phyloP scores from a whole-genome alignment of 75 land plant species.

The Pinus albicaulis region DNA sequence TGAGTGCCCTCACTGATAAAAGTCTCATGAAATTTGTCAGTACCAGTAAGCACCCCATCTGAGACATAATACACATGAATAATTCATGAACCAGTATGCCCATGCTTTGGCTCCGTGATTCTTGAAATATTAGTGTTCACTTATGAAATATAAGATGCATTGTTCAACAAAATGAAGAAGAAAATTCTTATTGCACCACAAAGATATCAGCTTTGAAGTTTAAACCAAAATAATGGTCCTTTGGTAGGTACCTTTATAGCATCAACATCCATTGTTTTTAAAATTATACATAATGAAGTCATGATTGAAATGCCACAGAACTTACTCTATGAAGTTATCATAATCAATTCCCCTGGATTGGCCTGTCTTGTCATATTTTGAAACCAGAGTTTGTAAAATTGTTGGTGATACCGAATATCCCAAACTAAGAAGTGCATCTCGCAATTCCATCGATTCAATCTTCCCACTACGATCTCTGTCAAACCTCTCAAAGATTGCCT shows the following conservation, averaged over 20 bases:
- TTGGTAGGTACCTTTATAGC: not conserved
- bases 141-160: no score
- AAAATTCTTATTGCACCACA: no score
- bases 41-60: no score
- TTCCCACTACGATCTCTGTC: conserved; percentile 86
- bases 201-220: not conserved
- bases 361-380: conserved; percentile 78
- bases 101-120: no score
- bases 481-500: conserved; percentile 82
- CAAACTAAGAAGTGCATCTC: conserved; percentile 84
- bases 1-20: no score
- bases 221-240: not conserved
- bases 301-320: conserved; percentile 8
- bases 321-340: conserved; percentile 96
- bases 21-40: no score
- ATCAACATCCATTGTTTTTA: not conserved
- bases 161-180: no score
- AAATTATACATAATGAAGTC: not conserved
- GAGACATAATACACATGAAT: no score
- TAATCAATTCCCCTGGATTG: conserved; percentile 68
- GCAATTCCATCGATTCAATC: conserved; percentile 70
- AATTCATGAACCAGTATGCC: no score
- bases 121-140: no score
- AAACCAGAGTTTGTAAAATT: conserved; percentile 69
- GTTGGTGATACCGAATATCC: conserved; percentile 72